phyloP scores from a whole-genome alignment of 1,284 basidiomycete genomes.

The Trichosporon sp. region DNA sequence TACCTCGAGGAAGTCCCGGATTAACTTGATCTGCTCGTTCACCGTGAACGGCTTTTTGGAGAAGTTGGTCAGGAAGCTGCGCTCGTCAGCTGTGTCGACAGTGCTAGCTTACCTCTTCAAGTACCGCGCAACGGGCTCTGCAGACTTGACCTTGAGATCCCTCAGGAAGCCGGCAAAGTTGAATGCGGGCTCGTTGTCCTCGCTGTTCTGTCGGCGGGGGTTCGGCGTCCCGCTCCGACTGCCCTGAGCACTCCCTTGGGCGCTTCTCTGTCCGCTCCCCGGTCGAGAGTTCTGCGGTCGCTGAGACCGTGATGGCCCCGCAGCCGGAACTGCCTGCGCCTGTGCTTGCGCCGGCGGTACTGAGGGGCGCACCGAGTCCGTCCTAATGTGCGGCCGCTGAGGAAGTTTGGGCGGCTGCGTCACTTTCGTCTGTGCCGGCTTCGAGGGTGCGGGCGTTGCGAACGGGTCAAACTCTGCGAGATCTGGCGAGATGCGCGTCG shows the following conservation, averaged over 20 bases:
- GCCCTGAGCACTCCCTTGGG: not conserved
- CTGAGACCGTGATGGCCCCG: not conserved
- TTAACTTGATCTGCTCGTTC: conserved; percentile 87
- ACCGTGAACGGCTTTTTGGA: conserved; percentile 84
- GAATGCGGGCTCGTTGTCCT: conserved; percentile 44
- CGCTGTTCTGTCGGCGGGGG: not conserved
- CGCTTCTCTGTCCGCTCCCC: not conserved
- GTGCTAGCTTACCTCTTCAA: conserved; percentile 71
- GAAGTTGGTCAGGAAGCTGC: conserved; percentile 86
- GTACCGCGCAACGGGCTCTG: conserved; percentile 88
- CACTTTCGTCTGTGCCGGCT: not conserved
- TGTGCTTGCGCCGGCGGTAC: not conserved
- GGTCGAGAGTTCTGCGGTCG: not conserved
- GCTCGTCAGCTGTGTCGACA: conserved; percentile 37
- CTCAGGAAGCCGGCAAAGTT: conserved; percentile 69
- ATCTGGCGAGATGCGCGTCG: conserved; percentile 25
- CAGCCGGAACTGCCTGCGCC: not conserved
- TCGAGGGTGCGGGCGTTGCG: conserved; percentile 39
- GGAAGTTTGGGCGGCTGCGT: not conserved
- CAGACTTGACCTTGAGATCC: conserved; percentile 80
- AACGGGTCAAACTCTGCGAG: conserved; percentile 54
- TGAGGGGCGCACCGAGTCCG: not conserved
- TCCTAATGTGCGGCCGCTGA: not conserved
- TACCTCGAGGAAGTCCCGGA: conserved; percentile 86
- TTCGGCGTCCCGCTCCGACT: not conserved